Percentiles rank a stretch among this genome's conserved stretches.
These are phyloP conservation scores for Candida silvicultrix DNA, from an alignment of 805 yeast genomes.

Conservation along the genomic window DNA sequence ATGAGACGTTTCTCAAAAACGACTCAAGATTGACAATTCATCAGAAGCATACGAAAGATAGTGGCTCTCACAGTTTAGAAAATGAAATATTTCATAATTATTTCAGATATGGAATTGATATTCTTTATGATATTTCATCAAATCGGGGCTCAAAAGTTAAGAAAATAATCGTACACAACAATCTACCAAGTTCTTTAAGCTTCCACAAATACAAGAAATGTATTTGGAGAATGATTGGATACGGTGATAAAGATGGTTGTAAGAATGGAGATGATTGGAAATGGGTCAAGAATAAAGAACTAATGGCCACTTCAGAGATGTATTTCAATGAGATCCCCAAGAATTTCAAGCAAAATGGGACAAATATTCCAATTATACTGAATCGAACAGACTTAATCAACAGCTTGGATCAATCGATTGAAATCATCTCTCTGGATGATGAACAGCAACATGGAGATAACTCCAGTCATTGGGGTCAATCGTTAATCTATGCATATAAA, in stretches of 20 bases:
- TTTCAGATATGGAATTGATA: slow-evolving; percentile 47
- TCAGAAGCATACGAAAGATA: slow-evolving; percentile 9
- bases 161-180: slow-evolving; percentile 46
- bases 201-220: slow-evolving; percentile 51
- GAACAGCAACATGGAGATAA: slow-evolving; percentile 15
- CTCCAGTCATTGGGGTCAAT: slow-evolving; percentile 31
- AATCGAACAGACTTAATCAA: not conserved
- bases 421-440: not conserved
- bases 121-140: slow-evolving; percentile 36
- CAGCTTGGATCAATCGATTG: not conserved
- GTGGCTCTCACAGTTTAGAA: not conserved
- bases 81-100: slow-evolving; percentile 47
- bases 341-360: not conserved
- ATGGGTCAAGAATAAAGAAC: not conserved
- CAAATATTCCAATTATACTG: not conserved
- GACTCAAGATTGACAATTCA: slow-evolving; percentile 37
- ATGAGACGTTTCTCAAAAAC: slow-evolving; percentile 40
- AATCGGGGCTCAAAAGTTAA: slow-evolving; percentile 24
- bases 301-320: slow-evolving; percentile 14
- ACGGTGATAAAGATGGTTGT: not conserved
- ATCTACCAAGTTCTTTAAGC: slow-evolving; percentile 42
- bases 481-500: slow-evolving; percentile 32
- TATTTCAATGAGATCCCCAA: slow-evolving; percentile 27
- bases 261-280: not conserved
- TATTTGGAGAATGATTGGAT: slow-evolving; percentile 28